Conservation (phyloP, 2,329 filamentous ascomycete genomes). For the Fusarium buxicola region DNA sequence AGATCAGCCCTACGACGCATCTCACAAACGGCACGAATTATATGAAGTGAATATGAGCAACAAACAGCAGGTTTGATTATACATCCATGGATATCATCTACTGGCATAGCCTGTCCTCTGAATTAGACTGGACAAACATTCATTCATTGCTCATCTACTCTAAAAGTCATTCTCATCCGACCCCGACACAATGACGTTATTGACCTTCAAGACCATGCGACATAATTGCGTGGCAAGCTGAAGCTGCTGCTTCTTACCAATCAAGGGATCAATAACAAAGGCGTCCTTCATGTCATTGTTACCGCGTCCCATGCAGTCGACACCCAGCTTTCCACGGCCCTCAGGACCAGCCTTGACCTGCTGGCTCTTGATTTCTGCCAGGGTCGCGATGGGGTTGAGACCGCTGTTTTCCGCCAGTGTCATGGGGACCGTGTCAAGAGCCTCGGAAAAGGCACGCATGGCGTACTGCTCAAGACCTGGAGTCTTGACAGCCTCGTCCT, state of each 20-base stretch:
- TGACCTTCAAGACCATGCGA: slow-evolving; percentile 97
- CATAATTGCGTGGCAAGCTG: slow-evolving; percentile 96
- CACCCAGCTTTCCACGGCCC: slow-evolving; percentile 76
- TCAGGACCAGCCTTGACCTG: slow-evolving; percentile 79
- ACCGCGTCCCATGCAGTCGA: slow-evolving; percentile 97
- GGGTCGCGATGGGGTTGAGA: slow-evolving; percentile 92
- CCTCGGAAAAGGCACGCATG: slow-evolving; percentile 97
- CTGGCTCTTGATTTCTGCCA: slow-evolving; percentile 94
- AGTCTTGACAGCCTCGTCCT: slow-evolving; percentile 93
- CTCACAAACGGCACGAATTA: background rate
- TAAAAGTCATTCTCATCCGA: slow-evolving; percentile 90
- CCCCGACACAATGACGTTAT: slow-evolving; percentile 94
- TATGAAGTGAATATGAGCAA: background rate
- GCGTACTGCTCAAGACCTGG: slow-evolving; percentile 98
- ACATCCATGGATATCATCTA: slow-evolving; percentile 37
- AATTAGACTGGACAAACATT: slow-evolving; percentile 39
- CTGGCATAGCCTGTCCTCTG: slow-evolving; percentile 34
- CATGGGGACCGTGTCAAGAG: slow-evolving; percentile 93
- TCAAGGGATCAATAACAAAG: slow-evolving; percentile 98
- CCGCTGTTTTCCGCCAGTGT: slow-evolving; percentile 97
- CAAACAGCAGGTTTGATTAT: slow-evolving; percentile 34
- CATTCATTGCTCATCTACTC: slow-evolving; percentile 44
- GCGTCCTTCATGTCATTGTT: slow-evolving; percentile 98
- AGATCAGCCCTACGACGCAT: background rate
- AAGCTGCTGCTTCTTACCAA: slow-evolving; percentile 97